Conservation (phyloP, 148 eudicot genomes). For the Vaccinium myrtillus region DNA sequence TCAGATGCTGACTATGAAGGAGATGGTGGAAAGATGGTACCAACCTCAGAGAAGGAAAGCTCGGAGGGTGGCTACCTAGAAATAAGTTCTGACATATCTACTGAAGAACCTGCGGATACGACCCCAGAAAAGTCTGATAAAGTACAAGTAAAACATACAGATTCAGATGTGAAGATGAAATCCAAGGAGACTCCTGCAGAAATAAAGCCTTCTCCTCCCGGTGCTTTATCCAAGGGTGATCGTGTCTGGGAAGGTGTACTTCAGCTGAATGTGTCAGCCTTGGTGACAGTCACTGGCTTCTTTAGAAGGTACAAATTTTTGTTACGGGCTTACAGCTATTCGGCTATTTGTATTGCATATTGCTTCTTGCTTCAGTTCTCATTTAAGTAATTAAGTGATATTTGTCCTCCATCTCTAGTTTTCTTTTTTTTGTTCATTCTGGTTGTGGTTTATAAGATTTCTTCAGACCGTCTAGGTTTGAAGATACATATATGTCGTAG, state of each 20-base stretch:
- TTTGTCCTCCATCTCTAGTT: not conserved
- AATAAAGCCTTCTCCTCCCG: conserved; percentile 23
- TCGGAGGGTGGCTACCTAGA: conserved; percentile 22
- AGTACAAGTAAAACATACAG: conserved; percentile 25
- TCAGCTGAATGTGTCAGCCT: conserved; percentile 64
- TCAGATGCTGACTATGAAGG: conserved; percentile 24
- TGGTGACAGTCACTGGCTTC: conserved; percentile 51
- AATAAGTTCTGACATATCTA: conserved; percentile 22
- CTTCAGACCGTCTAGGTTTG: not conserved
- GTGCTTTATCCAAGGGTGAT: conserved; percentile 34
- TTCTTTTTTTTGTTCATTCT: not conserved
- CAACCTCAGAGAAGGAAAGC: conserved; percentile 33
- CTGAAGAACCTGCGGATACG: conserved; percentile 30
- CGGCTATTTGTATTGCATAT: not conserved
- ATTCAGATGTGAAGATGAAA: conserved; percentile 29
- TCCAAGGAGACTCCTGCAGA: conserved; percentile 26
- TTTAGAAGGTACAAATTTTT: conserved; percentile 55
- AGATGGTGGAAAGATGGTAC: conserved; percentile 1
- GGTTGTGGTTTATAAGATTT: not conserved
- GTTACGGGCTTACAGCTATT: not conserved
- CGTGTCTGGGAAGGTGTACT: conserved; percentile 74
- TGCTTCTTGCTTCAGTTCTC: conserved; percentile 1
- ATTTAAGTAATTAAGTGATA: not conserved
- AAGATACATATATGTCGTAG: not conserved
- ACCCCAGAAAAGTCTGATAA: conserved; percentile 26